Conservation (phyloP, 2,329 filamentous ascomycete species). For the Cladosporium velox region DNA sequence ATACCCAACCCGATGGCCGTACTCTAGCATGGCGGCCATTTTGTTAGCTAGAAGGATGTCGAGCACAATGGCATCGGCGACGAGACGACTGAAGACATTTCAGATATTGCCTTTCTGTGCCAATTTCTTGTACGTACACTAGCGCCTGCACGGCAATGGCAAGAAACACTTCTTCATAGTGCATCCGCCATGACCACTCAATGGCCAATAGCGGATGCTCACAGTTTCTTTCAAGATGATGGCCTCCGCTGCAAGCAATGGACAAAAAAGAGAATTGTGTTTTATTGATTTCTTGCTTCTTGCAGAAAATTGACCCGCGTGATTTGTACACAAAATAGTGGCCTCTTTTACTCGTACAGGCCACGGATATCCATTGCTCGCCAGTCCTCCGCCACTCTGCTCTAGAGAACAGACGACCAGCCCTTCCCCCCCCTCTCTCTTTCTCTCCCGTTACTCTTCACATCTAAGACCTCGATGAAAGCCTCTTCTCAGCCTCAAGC, state of each 20-base stretch:
- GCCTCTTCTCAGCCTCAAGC: conserved; percentile 71
- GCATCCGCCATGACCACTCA: too few relatives aligned
- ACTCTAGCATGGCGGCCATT: too few relatives aligned
- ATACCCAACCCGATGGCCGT: too few relatives aligned
- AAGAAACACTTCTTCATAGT: too few relatives aligned
- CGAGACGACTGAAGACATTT: too few relatives aligned
- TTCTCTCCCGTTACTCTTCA: background rate
- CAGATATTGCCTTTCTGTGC: too few relatives aligned
- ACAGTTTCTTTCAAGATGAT: too few relatives aligned
- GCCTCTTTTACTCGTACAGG: conserved; percentile 17
- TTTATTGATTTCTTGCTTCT: conserved; percentile 8
- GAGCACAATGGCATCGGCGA: too few relatives aligned
- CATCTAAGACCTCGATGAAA: background rate
- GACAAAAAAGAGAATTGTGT: conserved; percentile 7
- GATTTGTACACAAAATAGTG: conserved; percentile 16
- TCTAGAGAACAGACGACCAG: conserved; percentile 17
- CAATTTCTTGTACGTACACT: too few relatives aligned
- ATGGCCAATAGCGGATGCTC: too few relatives aligned
- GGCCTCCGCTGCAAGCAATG: background rate
- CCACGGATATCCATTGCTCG: conserved; percentile 18
- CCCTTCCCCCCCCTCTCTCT: background rate
- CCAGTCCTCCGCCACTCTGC: conserved; percentile 7
- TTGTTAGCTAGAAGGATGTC: too few relatives aligned
- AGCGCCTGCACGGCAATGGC: too few relatives aligned
- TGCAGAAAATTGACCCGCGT: conserved; percentile 6